Conservation (phyloP, 441 rosid species). For the Erysimum cheiri region DNA sequence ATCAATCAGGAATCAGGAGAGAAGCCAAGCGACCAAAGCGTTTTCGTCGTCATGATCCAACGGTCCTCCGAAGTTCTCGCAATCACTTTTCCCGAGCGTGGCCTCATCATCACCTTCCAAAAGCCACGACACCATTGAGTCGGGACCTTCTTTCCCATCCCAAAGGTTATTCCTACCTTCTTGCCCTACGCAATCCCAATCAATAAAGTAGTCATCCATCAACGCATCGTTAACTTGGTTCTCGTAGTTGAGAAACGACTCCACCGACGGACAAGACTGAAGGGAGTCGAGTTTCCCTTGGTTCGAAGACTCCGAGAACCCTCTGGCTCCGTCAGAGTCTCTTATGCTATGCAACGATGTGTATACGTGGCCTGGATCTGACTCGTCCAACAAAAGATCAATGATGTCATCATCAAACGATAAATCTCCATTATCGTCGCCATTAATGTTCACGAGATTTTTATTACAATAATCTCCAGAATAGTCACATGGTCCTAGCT, state of each 20-base stretch:
- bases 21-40: conserved; percentile 65
- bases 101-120: conserved; percentile 51
- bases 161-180: conserved; percentile 40
- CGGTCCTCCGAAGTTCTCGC: conserved; percentile 36
- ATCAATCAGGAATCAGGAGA: conserved; percentile 45
- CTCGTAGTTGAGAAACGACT: conserved; percentile 44
- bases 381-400: conserved; percentile 37
- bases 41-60: conserved; percentile 47
- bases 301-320: conserved; percentile 13
- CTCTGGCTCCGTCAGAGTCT: conserved; percentile 20
- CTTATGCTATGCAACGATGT: conserved; percentile 1
- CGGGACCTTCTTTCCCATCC: conserved; percentile 32
- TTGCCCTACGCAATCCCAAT: conserved; percentile 62
- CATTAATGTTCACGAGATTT: conserved; percentile 23
- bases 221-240: conserved; percentile 25
- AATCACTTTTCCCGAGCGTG: conserved; percentile 33
- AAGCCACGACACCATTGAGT: conserved; percentile 44
- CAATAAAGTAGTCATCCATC: conserved; percentile 40
- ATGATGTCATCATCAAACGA: conserved; percentile 40
- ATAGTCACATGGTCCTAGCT: conserved; percentile 25
- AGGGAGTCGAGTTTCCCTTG: conserved; percentile 33
- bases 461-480: conserved; percentile 9
- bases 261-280: conserved; percentile 44
- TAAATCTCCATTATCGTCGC: conserved; percentile 25
- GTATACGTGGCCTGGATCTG: conserved; percentile 31